A percentile compares a stretch with the other conserved stretches of the same genome.
Conservation (phyloP, 768 basidiomycete species). For the Royoungia palumana region DNA sequence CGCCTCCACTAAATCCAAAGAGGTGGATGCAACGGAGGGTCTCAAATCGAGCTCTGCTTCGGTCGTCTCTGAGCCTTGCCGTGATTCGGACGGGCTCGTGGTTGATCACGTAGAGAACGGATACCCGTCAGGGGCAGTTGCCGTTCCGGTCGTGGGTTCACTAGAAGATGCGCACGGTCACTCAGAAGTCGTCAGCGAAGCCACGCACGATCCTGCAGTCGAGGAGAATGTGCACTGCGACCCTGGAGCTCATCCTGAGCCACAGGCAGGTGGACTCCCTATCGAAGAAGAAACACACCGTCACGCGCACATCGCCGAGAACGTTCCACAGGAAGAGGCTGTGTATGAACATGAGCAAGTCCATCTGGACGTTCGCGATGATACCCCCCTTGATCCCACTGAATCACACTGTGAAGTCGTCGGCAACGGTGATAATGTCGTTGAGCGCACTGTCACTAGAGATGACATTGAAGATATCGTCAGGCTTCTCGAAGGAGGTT, state of each 20-base stretch:
- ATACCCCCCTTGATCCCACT: slow-evolving; percentile 2
- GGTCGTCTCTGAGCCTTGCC: slow-evolving; percentile 24
- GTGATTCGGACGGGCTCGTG: slow-evolving; percentile 17
- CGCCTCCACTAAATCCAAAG: slow-evolving; percentile 26
- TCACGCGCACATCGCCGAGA: slow-evolving; percentile 5
- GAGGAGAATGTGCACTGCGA: slow-evolving; percentile 9
- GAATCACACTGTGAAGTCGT: slow-evolving; percentile 12
- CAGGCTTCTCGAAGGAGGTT: slow-evolving; percentile 51
- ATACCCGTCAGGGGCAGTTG: slow-evolving; percentile 17
- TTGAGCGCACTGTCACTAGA: slow-evolving; percentile 12
- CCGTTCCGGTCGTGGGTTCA: slow-evolving; percentile 14
- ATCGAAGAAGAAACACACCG: slow-evolving; percentile 7
- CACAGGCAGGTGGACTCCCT: slow-evolving; percentile 1
- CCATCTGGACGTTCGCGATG: slow-evolving; percentile 8
- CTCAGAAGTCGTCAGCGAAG: slow-evolving; percentile 12
- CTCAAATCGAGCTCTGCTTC: slow-evolving; percentile 16
- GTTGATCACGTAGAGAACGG: slow-evolving; percentile 25
- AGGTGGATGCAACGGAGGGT: slow-evolving; percentile 17
- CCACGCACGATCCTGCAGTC: slow-evolving; percentile 7
- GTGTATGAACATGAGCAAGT: slow-evolving; percentile 6
- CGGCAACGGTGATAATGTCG: slow-evolving; percentile 9
- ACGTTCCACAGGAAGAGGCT: slow-evolving; percentile 6
- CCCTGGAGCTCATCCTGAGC: slow-evolving; percentile 11
- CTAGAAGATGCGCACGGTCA: slow-evolving; percentile 19
- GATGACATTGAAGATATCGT: slow-evolving; percentile 64